Evolutionary conservation across 1,139 yeast genomes (phyloP).

Genomic region (Pichia sp.): DNA sequence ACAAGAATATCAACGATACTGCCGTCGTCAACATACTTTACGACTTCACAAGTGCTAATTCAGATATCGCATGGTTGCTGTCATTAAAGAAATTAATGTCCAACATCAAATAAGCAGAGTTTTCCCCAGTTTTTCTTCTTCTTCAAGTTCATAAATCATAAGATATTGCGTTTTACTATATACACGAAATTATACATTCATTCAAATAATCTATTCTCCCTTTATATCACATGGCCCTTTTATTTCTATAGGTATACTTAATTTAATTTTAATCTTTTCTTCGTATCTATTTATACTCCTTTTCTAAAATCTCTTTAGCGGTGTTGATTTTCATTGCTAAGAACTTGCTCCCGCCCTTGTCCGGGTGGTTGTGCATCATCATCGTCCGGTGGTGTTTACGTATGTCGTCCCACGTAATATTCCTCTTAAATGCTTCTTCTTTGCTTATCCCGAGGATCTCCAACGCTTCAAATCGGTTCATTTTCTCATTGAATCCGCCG

Average conservation of each 20-base stretch:
- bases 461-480: slow-evolving; percentile 64
- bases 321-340: slow-evolving; percentile 73
- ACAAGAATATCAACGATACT: neutral
- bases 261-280: neutral
- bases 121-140: too few species aligned
- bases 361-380: slow-evolving; percentile 76
- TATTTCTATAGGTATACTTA: neutral
- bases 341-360: slow-evolving; percentile 70
- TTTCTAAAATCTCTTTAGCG: slow-evolving; percentile 66
- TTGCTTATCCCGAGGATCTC: slow-evolving; percentile 53
- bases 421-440: slow-evolving; percentile 37
- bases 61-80: neutral
- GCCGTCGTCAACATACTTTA: neutral
- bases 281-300: slow-evolving; percentile 15
- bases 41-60: neutral
- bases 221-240: too few species aligned
- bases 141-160: too few species aligned
- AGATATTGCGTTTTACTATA: too few species aligned
- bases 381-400: slow-evolving; percentile 57
- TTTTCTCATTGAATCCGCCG: slow-evolving; percentile 49
- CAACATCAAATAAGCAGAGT: neutral
- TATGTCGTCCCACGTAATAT: slow-evolving; percentile 45
- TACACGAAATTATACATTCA: too few species aligned
- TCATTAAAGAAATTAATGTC: slow-evolving; percentile 3
- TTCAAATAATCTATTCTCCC: neutral